Percentiles rank a stretch among this genome's conserved stretches.
phyloP scores from a whole-genome alignment of 225 moss, liverwort and hornwort genomes.

The Thuidium tamariscinum region DNA sequence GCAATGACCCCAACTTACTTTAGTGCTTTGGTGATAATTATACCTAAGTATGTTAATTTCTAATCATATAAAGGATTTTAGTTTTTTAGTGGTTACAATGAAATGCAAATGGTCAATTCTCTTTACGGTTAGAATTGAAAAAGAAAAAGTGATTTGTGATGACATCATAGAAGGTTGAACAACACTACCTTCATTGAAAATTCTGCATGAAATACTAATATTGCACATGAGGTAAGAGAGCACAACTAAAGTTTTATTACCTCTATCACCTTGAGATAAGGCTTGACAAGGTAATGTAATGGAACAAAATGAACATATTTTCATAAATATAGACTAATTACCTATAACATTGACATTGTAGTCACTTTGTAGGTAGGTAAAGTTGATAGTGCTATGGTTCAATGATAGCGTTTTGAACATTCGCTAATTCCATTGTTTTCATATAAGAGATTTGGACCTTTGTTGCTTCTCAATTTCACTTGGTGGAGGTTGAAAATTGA shows the following conservation, averaged over 20 bases:
- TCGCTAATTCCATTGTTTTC: too few species aligned
- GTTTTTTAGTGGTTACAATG: neutral
- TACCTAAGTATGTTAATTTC: too few species aligned
- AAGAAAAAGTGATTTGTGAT: neutral
- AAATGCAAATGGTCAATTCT: neutral
- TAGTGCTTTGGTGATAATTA: too few species aligned
- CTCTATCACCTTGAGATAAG: neutral
- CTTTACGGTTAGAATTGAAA: too few species aligned
- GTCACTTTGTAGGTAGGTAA: too few species aligned
- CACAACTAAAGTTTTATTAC: too few species aligned
- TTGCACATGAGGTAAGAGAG: neutral
- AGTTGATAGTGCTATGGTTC: neutral
- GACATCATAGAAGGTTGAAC: neutral
- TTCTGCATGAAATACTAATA: too few species aligned
- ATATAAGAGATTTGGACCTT: too few species aligned
- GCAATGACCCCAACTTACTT: too few species aligned
- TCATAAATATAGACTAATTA: neutral
- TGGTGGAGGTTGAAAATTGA: too few species aligned
- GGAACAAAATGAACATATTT: neutral
- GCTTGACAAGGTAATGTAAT: neutral
- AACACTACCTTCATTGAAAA: neutral
- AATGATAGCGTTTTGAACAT: neutral
- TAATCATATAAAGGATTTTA: too few species aligned
- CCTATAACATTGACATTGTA: neutral
- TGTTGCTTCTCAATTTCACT: too few species aligned